Conservation (phyloP, 306 rosid species). For the Cucumis melo region DNA sequence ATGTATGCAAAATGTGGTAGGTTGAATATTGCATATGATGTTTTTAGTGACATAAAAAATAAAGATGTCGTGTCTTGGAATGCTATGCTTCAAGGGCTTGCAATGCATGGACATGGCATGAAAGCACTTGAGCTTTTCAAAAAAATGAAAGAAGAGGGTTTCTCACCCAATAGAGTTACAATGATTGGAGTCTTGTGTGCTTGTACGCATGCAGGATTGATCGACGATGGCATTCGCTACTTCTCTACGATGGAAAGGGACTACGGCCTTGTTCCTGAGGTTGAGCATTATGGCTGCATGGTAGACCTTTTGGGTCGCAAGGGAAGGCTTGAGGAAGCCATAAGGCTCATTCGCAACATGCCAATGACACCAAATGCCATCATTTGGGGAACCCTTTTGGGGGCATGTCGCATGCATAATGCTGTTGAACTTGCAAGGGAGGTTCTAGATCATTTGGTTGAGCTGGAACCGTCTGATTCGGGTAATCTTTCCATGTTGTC, state of each 20-base stretch:
- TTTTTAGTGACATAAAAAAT: slow-evolving; percentile 29
- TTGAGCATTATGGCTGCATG: slow-evolving; percentile 82
- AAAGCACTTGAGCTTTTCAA: slow-evolving; percentile 57
- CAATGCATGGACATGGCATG: slow-evolving; percentile 61
- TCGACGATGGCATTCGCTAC: slow-evolving; percentile 45
- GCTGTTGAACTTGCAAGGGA: slow-evolving; percentile 47
- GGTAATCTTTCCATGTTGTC: slow-evolving; percentile 62
- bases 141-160: slow-evolving; percentile 47
- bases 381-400: slow-evolving; percentile 65
- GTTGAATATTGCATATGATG: slow-evolving; percentile 35
- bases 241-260: slow-evolving; percentile 58
- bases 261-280: slow-evolving; percentile 42
- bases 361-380: slow-evolving; percentile 60
- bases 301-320: slow-evolving; percentile 75
- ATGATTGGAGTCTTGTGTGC: slow-evolving; percentile 68
- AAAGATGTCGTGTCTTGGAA: slow-evolving; percentile 77
- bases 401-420: slow-evolving; percentile 74
- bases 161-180: slow-evolving; percentile 54
- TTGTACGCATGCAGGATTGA: slow-evolving; percentile 65
- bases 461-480: slow-evolving; percentile 43
- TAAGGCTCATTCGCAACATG: slow-evolving; percentile 50
- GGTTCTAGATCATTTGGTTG: slow-evolving; percentile 35
- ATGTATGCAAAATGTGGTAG: slow-evolving; percentile 80
- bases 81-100: slow-evolving; percentile 70
- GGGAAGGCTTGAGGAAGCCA: slow-evolving; percentile 70